A percentile compares a stretch with the other conserved stretches of the same genome.
These are phyloP conservation scores for Phytophthora kernoviae DNA, from an alignment of 352 stramenopile species.

Conservation along the genomic window DNA sequence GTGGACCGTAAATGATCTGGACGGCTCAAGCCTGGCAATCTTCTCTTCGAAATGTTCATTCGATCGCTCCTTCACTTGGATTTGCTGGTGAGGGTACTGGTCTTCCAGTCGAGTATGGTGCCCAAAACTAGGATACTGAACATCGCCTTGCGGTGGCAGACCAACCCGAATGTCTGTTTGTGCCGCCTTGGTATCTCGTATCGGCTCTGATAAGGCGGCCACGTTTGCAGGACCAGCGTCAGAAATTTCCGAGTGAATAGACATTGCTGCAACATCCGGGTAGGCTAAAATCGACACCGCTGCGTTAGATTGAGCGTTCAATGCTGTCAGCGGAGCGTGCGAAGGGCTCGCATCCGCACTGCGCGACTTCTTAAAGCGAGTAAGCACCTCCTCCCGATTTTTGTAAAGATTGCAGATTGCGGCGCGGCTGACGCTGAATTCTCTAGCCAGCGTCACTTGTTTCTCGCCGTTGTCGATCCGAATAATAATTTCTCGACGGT, in stretches of 20 bases:
- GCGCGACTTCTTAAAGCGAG: conserved; percentile 22
- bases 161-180: no score
- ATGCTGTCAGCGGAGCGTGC: not conserved
- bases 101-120: no score
- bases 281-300: no score
- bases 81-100: no score
- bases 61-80: no score
- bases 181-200: no score
- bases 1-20: conserved; percentile 36
- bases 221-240: no score
- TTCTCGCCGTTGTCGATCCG: conserved; percentile 54
- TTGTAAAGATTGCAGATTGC: conserved; percentile 68
- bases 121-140: not conserved
- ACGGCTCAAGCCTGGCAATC: not conserved
- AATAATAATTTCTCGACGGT: conserved; percentile 45
- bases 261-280: no score
- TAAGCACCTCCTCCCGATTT: conserved; percentile 50
- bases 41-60: conserved; percentile 1
- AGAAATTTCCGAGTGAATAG: no score
- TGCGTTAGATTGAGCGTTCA: no score
- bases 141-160: no score
- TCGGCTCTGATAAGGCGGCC: no score
- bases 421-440: conserved; percentile 52
- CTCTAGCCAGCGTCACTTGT: conserved; percentile 49
- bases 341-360: not conserved